These are phyloP conservation scores for Pichia sp. DNA, from an alignment of 1,139 yeast genomes.

Conservation along the genomic window DNA sequence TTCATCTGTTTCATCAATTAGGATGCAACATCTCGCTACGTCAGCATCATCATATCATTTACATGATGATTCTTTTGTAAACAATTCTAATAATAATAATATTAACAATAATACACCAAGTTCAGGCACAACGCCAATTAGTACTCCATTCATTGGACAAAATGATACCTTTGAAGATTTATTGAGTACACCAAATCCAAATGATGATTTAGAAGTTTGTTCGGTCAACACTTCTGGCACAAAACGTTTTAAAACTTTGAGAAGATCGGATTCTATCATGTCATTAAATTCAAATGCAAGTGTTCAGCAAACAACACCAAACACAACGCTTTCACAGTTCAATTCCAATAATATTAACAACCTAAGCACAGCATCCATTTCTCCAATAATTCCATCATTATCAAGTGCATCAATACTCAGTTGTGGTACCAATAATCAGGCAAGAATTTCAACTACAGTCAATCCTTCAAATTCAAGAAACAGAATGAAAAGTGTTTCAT, in stretches of 20 bases:
- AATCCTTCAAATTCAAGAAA: slow-evolving; percentile 4
- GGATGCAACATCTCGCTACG: background rate
- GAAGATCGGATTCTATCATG: slow-evolving; percentile 24
- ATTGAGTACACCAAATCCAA: slow-evolving; percentile 1
- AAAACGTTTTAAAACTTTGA: slow-evolving; percentile 23
- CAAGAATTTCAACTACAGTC: background rate
- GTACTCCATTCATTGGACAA: slow-evolving; percentile 14
- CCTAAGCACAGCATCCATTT: background rate
- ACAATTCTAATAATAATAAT: no score
- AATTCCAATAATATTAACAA: background rate
- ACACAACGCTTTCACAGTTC: slow-evolving; percentile 12
- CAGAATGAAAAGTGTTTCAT: slow-evolving; percentile 8
- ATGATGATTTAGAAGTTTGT: slow-evolving; percentile 22
- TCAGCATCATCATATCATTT: background rate
- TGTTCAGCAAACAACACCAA: slow-evolving; percentile 8
- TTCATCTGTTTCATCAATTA: slow-evolving; percentile 3
- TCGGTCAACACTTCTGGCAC: slow-evolving; percentile 23
- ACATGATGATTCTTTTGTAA: slow-evolving; percentile 6
- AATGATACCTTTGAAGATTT: slow-evolving; percentile 3
- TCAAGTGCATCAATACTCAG: background rate
- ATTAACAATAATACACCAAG: slow-evolving; percentile 18
- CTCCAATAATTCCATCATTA: background rate
- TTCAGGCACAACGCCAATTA: background rate
- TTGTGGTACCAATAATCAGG: background rate
- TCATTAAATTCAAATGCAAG: slow-evolving; percentile 22